Conservation (phyloP, 495 filamentous ascomycete genomes). For the Glonium stellatum region DNA sequence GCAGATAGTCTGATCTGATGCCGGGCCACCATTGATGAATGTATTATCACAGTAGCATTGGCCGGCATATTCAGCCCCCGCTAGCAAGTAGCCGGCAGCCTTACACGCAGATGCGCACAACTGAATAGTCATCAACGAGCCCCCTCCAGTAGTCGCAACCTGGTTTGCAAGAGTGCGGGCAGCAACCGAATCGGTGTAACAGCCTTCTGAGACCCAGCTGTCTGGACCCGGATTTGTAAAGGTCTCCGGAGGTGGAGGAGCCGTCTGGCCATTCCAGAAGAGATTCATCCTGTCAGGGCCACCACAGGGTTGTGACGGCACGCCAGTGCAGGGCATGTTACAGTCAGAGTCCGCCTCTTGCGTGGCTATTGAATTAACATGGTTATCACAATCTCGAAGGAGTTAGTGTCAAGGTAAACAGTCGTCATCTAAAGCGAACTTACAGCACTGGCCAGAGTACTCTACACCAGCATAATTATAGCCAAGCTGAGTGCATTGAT, state of each 20-base stretch:
- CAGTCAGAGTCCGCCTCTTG: background rate
- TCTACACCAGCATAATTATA: conserved; percentile 1
- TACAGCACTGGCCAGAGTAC: conserved; percentile 1
- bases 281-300: conserved; percentile 7
- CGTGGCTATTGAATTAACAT: background rate
- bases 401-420: background rate
- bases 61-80: conserved; percentile 12
- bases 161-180: conserved; percentile 5
- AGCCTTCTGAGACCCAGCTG: conserved; percentile 4
- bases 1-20: background rate
- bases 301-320: conserved; percentile 12
- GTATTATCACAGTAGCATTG: conserved; percentile 19
- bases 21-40: background rate
- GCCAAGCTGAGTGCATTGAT: conserved; percentile 3
- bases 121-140: background rate
- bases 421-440: background rate
- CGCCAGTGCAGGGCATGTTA: conserved; percentile 10
- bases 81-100: conserved; percentile 5
- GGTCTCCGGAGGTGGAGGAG: background rate
- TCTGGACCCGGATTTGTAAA: background rate
- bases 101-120: conserved; percentile 6
- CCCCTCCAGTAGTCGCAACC: conserved; percentile 6
- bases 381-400: background rate
- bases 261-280: conserved; percentile 3
- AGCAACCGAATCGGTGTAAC: conserved; percentile 4